Evolutionary conservation across 345 rosid genomes (phyloP), one percentile per base, ranked within the genome.

Genomic region (Euclidium syriacum): DNA sequence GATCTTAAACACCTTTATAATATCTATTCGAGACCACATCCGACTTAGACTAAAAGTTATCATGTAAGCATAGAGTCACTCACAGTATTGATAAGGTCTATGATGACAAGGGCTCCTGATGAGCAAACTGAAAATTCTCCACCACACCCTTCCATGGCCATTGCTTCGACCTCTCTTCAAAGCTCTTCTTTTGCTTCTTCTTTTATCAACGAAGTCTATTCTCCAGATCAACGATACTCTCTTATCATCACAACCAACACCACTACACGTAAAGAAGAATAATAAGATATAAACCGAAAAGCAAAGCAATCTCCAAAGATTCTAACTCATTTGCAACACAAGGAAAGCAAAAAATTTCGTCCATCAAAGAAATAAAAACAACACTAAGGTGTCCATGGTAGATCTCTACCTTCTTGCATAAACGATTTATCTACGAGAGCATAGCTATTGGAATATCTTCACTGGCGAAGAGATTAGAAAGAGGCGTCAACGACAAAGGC

Each of bases 71-170:
- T 16, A 51, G 44, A 58, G 19, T n/a, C 64, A 70, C 82, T 86
- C 70, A 88, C 96, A 46, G 99, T 90, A 62, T 78, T 81, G 68
- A 89, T 87, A 70, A 90, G 96, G 81, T 92, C 97, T 19, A 87
- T 67, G 63, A 92, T 75, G 25, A 92, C 95, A 10, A 78, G 32
- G 90, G 90, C 83, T 92, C 97, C 76, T 92, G 97, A 43, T 85
- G 85, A 80, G 96, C 99, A 70, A 85, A 70, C 57, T 78, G 86
- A 81, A 92, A 73, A 64, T 92, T 92, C 84, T 92, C 95, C 26
- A 83, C 85, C 97, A 89, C 85, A 75, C 85, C 76, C 68, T 89
- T 86, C 96, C 94, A 92, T 39, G 76, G 83, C 87, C 74, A 88
- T 1, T 84, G 80, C 18, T 83, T 58, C 11, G 83, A 11, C 70